Base-by-base conservation (phyloP, 805 yeast genomes). In the Cyberlindnera americana region DNA sequence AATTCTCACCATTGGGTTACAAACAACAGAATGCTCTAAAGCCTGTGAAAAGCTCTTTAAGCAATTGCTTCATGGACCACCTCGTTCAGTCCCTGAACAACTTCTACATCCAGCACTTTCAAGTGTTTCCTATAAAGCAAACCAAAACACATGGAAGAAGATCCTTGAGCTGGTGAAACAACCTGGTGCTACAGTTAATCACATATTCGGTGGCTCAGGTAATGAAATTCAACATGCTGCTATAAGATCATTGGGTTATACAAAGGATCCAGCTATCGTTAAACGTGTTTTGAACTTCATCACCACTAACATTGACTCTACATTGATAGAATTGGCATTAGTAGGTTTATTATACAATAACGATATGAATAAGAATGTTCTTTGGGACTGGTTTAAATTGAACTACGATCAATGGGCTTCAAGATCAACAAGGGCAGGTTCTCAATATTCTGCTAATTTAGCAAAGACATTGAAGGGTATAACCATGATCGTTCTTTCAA, bases 301-400 rank as follows among this genome's bases (percentile, higher is more conserved):
- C 12, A 56, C 61, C 38, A 72, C 73, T 32, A 81, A 80, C 53
- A 71, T 78, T 38, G 83, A 77, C 47, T 64, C 73, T 8, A 67
- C 65, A 21, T 56, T 74, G 51, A 70, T 80, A 30, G 88, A 80
- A 49, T 50, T 74, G 37, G 78, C 75, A 0, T 58, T 82, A n/a
- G 53, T 78, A 26, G 88, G 88, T 37, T 60, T 71, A 47, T 67
- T 61, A 53, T 66, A 62, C 55, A 56, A 61, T 38, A 54, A 55
- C 19, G 69, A 59, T 35, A 55, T 51, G 39, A 54, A 49, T 32
- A 63, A 61, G 45, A 52, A 62, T 7, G 47, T 56, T 30, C 48
- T 78, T 9, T 79, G 80, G 77, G 60, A 67, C 4, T 82, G 88
- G 87, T 80, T 70, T 57, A 61, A 50, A 30, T 53, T 70, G 37